A percentile compares a stretch with the other conserved stretches of the same genome.
phyloP scores from a whole-genome alignment of 2,329 filamentous ascomycete species.

The Parasarocladium wereldwijsianum region DNA sequence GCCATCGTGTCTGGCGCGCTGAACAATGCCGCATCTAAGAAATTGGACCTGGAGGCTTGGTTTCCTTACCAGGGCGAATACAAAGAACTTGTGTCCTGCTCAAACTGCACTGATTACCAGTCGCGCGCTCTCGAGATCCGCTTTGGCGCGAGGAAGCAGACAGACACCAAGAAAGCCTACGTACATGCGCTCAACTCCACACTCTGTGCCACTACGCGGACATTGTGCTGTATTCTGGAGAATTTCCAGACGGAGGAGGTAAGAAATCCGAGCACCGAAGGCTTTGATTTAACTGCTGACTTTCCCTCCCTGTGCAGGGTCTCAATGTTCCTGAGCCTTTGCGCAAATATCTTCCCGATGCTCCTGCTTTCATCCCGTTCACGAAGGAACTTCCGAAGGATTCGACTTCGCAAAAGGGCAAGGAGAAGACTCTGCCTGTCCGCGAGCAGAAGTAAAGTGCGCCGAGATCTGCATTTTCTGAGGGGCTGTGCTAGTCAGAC shows the following conservation, averaged over 20 bases:
- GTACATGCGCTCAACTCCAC: constrained; percentile 88
- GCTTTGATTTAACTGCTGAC: neutral
- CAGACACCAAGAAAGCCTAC: constrained; percentile 75
- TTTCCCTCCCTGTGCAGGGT: constrained; percentile 32
- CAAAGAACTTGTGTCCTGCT: constrained; percentile 95
- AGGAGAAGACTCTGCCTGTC: constrained; percentile 16
- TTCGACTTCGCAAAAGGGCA: constrained; percentile 16
- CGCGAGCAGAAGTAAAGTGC: constrained; percentile 10
- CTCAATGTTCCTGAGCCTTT: constrained; percentile 70
- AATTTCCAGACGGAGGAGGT: constrained; percentile 90
- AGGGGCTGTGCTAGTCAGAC: too few relatives aligned
- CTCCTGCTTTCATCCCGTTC: constrained; percentile 80
- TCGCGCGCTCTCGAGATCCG: constrained; percentile 86
- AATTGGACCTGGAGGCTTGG: constrained; percentile 93
- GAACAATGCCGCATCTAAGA: constrained; percentile 66
- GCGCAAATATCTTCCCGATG: constrained; percentile 78
- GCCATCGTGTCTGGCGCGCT: constrained; percentile 92
- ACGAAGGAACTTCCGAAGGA: constrained; percentile 75
- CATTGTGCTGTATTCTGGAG: constrained; percentile 87
- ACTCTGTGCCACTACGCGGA: constrained; percentile 79
- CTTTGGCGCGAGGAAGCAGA: constrained; percentile 76
- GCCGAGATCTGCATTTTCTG: too few relatives aligned
- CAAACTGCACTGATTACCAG: constrained; percentile 97
- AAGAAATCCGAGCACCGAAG: constrained; percentile 18
- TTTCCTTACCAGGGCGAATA: constrained; percentile 95